These are phyloP conservation scores for Ganoderma resinaceum DNA, from an alignment of 1,284 basidiomycete species.

Conservation along the genomic window DNA sequence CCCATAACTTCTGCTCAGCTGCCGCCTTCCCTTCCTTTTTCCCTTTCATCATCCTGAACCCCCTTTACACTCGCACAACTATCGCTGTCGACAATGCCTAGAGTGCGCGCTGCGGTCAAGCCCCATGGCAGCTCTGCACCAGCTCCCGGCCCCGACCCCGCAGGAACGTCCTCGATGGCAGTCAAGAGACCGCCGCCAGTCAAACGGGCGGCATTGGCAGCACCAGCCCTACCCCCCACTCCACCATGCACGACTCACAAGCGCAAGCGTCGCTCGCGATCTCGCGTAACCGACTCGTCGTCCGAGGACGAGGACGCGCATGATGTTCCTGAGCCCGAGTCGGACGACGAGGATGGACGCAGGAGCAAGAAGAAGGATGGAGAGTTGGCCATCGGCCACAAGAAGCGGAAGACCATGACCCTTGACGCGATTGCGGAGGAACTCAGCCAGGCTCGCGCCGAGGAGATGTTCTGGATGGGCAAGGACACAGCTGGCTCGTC, in stretches of 20 bases:
- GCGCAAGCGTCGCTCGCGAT: constrained; percentile 42
- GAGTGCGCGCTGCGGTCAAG: constrained; percentile 20
- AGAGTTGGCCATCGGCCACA: constrained; percentile 33
- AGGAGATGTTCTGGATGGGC: constrained; percentile 46
- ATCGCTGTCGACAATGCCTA: constrained; percentile 13
- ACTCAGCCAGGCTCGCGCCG: constrained; percentile 38
- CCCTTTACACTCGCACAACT: neutral
- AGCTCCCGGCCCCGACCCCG: constrained; percentile 14
- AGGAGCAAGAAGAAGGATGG: constrained; percentile 28
- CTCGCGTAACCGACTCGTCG: constrained; percentile 43
- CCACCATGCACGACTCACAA: constrained; percentile 45
- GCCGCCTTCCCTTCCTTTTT: constrained; percentile 8
- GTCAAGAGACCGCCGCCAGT: constrained; percentile 15
- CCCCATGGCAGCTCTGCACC: constrained; percentile 13
- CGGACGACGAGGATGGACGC: constrained; percentile 23
- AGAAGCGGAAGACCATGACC: constrained; percentile 40
- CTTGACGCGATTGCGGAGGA: constrained; percentile 44
- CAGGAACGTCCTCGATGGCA: constrained; percentile 11
- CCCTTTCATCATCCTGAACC: neutral
- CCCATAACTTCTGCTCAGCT: constrained; percentile 1
- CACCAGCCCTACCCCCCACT: constrained; percentile 41
- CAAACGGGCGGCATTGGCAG: constrained; percentile 15
- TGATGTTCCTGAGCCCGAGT: constrained; percentile 31
- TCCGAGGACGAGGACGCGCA: constrained; percentile 39
- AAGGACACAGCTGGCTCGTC: constrained; percentile 19